Evolutionary conservation across 768 basidiomycete genomes (phyloP).

Genomic region (Paxillus ammoniavirescens): DNA sequence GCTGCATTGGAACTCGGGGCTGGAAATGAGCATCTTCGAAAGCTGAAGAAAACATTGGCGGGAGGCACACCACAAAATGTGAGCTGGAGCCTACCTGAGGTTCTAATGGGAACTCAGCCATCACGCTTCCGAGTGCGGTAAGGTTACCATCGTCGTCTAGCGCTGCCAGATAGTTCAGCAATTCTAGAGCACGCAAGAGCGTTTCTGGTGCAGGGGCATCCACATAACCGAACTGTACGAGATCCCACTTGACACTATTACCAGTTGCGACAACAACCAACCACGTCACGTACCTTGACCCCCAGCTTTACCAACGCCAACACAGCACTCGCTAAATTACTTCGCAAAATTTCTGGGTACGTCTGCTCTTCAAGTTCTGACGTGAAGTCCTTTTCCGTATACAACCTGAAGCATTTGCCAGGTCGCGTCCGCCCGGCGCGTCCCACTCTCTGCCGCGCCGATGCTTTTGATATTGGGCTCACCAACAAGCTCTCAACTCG

Average conservation of each 20-base stretch:
- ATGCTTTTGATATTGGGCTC: conserved; percentile 94
- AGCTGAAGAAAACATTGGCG: conserved; percentile 37
- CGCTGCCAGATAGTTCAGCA: conserved; percentile 89
- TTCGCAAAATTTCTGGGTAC: conserved; percentile 91
- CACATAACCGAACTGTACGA: conserved; percentile 85
- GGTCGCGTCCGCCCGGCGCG: conserved; percentile 95
- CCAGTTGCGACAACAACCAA: background rate
- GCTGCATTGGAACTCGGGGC: conserved; percentile 93
- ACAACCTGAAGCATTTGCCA: conserved; percentile 95
- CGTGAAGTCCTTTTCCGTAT: conserved; percentile 97
- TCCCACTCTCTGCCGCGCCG: conserved; percentile 93
- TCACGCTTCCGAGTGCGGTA: conserved; percentile 81
- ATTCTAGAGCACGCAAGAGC: conserved; percentile 92
- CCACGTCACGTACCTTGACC: conserved; percentile 55
- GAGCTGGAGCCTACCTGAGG: conserved; percentile 65
- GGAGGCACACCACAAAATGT: background rate
- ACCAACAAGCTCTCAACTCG: conserved; percentile 97
- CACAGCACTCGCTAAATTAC: conserved; percentile 91
- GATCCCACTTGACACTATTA: conserved; percentile 46
- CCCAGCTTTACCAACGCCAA: conserved; percentile 93
- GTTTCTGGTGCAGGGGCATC: conserved; percentile 96
- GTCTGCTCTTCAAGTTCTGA: conserved; percentile 96
- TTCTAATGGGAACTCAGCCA: conserved; percentile 99
- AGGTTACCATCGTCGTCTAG: conserved; percentile 93
- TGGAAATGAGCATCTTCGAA: conserved; percentile 90